Evolutionary conservation across 768 basidiomycete genomes (phyloP).

Genomic region (Cystofilobasidium capitatum): DNA sequence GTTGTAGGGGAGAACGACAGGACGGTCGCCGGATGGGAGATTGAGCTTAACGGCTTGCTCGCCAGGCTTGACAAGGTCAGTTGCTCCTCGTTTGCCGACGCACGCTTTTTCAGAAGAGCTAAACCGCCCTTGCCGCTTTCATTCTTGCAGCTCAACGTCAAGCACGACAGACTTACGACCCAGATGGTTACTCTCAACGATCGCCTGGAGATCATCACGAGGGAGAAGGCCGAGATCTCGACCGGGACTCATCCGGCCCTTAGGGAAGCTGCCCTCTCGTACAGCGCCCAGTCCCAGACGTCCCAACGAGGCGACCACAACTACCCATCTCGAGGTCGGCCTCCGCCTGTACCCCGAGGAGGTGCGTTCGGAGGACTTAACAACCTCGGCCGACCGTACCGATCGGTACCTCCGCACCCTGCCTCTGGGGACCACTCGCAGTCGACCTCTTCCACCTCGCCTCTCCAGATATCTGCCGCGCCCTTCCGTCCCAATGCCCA

Average conservation of each 20-base stretch:
- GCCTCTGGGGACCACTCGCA: background rate
- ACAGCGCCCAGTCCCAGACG: background rate
- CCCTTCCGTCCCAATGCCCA: background rate
- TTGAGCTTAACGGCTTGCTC: conserved; percentile 8
- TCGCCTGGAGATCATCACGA: conserved; percentile 13
- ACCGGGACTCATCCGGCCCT: conserved; percentile 21
- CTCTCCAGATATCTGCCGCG: background rate
- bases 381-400: too few relatives aligned
- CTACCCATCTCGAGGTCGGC: conserved; percentile 2
- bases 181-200: conserved; percentile 13
- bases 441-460: background rate
- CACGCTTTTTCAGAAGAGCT: background rate
- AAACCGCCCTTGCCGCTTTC: background rate
- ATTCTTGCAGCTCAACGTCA: conserved; percentile 17
- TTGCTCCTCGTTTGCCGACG: background rate
- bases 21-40: conserved; percentile 9
- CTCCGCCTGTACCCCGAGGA: background rate
- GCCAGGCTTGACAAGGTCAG: conserved; percentile 23
- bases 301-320: background rate
- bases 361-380: too few relatives aligned
- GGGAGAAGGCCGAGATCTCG: conserved; percentile 15
- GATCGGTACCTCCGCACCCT: background rate
- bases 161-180: conserved; percentile 21
- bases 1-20: conserved; percentile 19
- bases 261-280: conserved; percentile 11